Evolutionary conservation across 495 filamentous ascomycete genomes (phyloP).

Genomic region (Lasiosphaeria ovina): DNA sequence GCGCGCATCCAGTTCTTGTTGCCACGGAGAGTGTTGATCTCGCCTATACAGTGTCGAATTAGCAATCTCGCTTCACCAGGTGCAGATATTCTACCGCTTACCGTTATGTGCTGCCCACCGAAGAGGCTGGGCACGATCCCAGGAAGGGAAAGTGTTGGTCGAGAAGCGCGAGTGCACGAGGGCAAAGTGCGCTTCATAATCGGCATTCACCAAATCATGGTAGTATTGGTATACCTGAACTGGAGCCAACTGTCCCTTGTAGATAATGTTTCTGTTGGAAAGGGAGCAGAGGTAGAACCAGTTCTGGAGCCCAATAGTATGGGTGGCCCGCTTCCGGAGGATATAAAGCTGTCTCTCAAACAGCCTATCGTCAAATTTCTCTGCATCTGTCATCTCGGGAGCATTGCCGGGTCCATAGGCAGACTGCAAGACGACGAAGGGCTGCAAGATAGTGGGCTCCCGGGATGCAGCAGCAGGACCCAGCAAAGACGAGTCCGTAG

Average conservation of each 20-base stretch:
- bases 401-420: conserved; percentile 84
- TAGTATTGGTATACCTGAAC: conserved; percentile 99
- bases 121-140: conserved; percentile 96
- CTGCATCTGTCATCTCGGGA: conserved; percentile 74
- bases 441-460: conserved; percentile 92
- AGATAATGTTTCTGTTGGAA: conserved; percentile 98
- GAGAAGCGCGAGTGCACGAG: conserved; percentile 98
- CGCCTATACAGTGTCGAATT: conserved; percentile 53
- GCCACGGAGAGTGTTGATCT: conserved; percentile 96
- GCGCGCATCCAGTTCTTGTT: conserved; percentile 99
- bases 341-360: conserved; percentile 96
- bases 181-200: conserved; percentile 97
- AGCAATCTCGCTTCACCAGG: conserved; percentile 9
- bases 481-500: conserved; percentile 86
- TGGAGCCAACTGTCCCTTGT: conserved; percentile 96
- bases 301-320: conserved; percentile 91
- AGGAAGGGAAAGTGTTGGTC: conserved; percentile 98
- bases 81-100: conserved; percentile 34
- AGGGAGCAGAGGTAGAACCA: conserved; percentile 99
- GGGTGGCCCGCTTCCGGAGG: conserved; percentile 89
- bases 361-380: conserved; percentile 75
- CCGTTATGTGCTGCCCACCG: conserved; percentile 99
- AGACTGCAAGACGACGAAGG: conserved; percentile 85
- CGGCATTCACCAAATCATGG: conserved; percentile 93
- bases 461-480: conserved; percentile 90